Percentiles rank a stretch among this genome's conserved stretches.
These are phyloP conservation scores for Cryptococcus depauperatus DNA, from an alignment of 1,284 basidiomycete species.

Conservation along the genomic window DNA sequence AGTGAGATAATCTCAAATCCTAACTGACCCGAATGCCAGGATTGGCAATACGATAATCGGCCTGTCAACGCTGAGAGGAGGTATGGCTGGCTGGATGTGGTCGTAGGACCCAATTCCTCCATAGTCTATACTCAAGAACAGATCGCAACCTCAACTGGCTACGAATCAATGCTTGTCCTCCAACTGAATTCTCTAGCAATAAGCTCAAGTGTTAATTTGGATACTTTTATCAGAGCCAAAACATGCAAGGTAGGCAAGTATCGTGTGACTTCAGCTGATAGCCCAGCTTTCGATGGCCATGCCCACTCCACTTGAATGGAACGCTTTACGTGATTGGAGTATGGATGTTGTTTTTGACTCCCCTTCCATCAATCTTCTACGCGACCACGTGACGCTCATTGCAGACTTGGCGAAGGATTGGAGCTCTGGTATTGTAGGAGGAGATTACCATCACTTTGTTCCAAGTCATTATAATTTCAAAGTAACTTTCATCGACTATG, in stretches of 20 bases:
- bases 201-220: constrained; percentile 77
- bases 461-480: constrained; percentile 69
- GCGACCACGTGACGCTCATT: constrained; percentile 88
- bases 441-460: constrained; percentile 69
- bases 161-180: constrained; percentile 66
- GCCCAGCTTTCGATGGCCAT: constrained; percentile 43
- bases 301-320: constrained; percentile 49
- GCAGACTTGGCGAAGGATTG: constrained; percentile 83
- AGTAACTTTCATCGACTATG: constrained; percentile 63
- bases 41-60: constrained; percentile 30
- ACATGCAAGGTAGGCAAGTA: constrained; percentile 50
- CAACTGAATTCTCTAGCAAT: constrained; percentile 72
- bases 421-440: constrained; percentile 62
- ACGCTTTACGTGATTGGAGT: constrained; percentile 62
- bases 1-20: neutral
- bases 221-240: constrained; percentile 64
- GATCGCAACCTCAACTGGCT: constrained; percentile 62
- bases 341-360: constrained; percentile 62
- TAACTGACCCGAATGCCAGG: constrained; percentile 10
- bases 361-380: constrained; percentile 65
- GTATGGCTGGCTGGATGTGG: constrained; percentile 60
- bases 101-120: constrained; percentile 68
- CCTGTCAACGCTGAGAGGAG: constrained; percentile 50
- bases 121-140: constrained; percentile 76
- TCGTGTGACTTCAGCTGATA: constrained; percentile 1